Evolutionary conservation across 192 early-diverging fungal species (phyloP).

Genomic region (Lunasporangiospora selenospora): DNA sequence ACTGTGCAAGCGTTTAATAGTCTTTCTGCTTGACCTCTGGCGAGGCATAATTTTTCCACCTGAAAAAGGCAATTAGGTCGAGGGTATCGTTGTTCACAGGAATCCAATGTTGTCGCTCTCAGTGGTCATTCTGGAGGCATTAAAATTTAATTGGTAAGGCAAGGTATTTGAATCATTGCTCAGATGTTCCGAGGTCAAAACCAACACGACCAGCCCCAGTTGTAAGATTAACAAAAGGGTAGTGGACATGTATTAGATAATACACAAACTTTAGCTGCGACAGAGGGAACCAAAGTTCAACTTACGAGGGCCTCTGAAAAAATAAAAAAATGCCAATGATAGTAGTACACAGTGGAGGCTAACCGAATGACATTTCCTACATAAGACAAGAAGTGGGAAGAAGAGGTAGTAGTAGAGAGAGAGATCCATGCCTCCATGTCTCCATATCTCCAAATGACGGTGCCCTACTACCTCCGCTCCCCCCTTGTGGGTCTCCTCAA

Average conservation of each 20-base stretch:
- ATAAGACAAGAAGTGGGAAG: neutral
- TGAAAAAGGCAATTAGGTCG: conserved; percentile 4
- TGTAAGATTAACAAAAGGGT: no score
- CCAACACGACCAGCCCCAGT: conserved; percentile 4
- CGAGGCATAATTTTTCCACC: conserved; percentile 2
- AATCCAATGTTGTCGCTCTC: conserved; percentile 1
- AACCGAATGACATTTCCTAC: no score
- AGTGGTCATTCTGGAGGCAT: neutral
- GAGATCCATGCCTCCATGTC: neutral
- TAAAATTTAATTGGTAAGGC: no score
- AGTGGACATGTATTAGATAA: conserved; percentile 4
- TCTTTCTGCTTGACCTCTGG: conserved; percentile 3
- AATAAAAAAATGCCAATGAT: neutral
- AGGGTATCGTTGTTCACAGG: conserved; percentile 1
- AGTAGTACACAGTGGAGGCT: neutral
- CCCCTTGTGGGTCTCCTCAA: no score
- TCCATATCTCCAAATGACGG: neutral
- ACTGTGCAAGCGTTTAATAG: conserved; percentile 18
- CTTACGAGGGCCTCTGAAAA: neutral
- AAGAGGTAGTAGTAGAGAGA: neutral
- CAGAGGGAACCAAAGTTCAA: conserved; percentile 6
- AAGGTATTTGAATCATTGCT: no score
- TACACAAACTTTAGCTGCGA: conserved; percentile 4
- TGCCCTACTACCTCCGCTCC: neutral
- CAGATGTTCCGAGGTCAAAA: neutral